Evolutionary conservation across 306 rosid genomes (phyloP), one percentile per base, ranked within the genome.

Genomic region (Trifolium fragiferum): DNA sequence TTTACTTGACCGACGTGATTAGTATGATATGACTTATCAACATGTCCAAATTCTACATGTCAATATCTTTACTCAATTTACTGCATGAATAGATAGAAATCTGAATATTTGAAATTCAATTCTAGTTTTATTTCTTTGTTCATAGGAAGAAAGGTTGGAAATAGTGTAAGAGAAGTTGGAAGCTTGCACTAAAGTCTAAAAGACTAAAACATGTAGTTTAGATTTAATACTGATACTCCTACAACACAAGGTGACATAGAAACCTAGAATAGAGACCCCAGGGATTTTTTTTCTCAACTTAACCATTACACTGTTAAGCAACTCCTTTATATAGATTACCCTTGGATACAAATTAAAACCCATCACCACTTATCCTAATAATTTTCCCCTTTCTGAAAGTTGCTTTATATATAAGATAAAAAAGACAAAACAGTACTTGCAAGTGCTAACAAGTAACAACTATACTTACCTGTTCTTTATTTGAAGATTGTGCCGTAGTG

Each of bases 1-100:
- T 37, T 63, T 55, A 50, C 72, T 13, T 58, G 64, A 35, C 70
- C 66, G 4, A 23, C 66, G 66, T 15, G 11, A 57, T 70, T 64
- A 16, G 10, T 64, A 40, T 59, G 70, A 19, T 64, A 40, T 59
- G 70, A 19, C 73, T 60, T 68, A 63, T 53, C 51, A 54, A 20
- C 38, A 75, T 70, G 33, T 44, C 74, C 74, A 65, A 64, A 35
- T 12, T 70, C 70, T 43, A 32, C 55, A 50, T 38, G 61, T 79
- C 65, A 33, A 41, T 61, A 38, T 78, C 73, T 74, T 55, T 57
- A 57, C 62, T 57, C 62, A 57, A 57, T 21, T 23, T 57, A 57
- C 62, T 23, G 16, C 62, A 57, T 13, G 35, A 23, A 16, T 57
- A 12, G 35, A 21, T 57, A 10, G 62, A 57, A 11, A 21, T 57